Evolutionary conservation across 2,329 filamentous ascomycete species (phyloP), one percentile per base, ranked within the genome.

Genomic region (Nannizziopsis arthrosporioides): DNA sequence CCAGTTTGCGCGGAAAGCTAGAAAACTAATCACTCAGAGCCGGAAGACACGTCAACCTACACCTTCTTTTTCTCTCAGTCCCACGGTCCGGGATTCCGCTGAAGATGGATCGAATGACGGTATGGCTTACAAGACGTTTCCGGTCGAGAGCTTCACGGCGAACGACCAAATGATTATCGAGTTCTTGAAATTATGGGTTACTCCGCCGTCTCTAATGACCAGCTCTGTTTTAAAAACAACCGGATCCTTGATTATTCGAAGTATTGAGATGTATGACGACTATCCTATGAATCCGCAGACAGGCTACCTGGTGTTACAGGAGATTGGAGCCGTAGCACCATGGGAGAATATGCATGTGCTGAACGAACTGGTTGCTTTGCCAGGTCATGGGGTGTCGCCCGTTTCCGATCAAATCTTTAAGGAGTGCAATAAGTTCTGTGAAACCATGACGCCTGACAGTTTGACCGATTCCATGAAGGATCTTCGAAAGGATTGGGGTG

Each of bases 281-380:
- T 57, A 70, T 32, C 60, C 59, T 11, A 55, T 72, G 14, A 61
- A 59, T 37, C 50, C 61, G 11, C 53, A 56, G 6, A 67, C 71
- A 31, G 69, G 71, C 32, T 64, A 65, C 42, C 54, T 77, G 12
- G 73, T 82, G 45, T 58, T 82, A 22, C 77, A 81, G 56, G 79
- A 82, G 55, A 63, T 82, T 17, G 79, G 79, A 1, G 74, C 77
- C 0, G 61, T 80, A n/a, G 59, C 72, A 7, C 78, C 79, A 0
- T 77, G 73, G 66, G 74, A 77, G 53, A 78, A 80, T 52, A 62
- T 72, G 12, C 57, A 67, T 12, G 60, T 74, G 0, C 72, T 75
- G 40, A 71, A 77, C 44, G 70, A 71, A 49, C 67, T 70, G 47
- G 61, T 80, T 10, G 66, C 73, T 53, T 67, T 80, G 15, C 77